Base-by-base conservation (phyloP, 768 basidiomycete genomes). In the Xerocomellus intermedius region DNA sequence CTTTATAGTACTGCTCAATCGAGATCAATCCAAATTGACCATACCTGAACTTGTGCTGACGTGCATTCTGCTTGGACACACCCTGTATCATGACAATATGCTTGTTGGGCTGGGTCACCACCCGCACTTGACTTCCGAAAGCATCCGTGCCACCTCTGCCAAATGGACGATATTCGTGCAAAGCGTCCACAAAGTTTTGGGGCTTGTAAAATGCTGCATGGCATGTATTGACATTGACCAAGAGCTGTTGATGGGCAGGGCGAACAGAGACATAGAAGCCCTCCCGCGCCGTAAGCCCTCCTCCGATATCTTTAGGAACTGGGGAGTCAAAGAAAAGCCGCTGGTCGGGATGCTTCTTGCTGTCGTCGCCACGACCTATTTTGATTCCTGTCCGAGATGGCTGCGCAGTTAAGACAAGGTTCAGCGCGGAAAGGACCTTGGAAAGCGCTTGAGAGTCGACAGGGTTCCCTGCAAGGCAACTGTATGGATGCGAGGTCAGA, bases 41-140 rank as follows among this genome's bases (percentile, higher is more conserved):
- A 22, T 74, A 71, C 8, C 77, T 73, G 3, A 88, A 65, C 3
- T 65, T 67, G 64, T 84, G 16, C 48, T 75, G 64, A 13, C 55
- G 64, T 2, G 81, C 69, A 6, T 56, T 76, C 30, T 55, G 19
- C 17, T 74, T 69, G 12, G 78, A 74, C 2, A 87, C 58, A 3
- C 72, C 67, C 64, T 82, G 82, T 63, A 92, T 87, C 64, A 91
- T 78, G 0, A 85, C 82, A 65, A 87, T 87, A 64, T 69, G 81
- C 52, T 87, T 84, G 13, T 81, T 80, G 10, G 89, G 75, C 66
- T 83, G 84, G 2, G 72, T 79, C 2, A 81, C 80, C 61, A 93
- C 75, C 28, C 89, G 76, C 3, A 92, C 77, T 13, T 86, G 82
- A 49, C 74, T 80, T 26, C 80, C 84, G 58, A 90, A 92, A 1